Base-by-base conservation (phyloP, 305 asterid species). In the Ilex paraguariensis region DNA sequence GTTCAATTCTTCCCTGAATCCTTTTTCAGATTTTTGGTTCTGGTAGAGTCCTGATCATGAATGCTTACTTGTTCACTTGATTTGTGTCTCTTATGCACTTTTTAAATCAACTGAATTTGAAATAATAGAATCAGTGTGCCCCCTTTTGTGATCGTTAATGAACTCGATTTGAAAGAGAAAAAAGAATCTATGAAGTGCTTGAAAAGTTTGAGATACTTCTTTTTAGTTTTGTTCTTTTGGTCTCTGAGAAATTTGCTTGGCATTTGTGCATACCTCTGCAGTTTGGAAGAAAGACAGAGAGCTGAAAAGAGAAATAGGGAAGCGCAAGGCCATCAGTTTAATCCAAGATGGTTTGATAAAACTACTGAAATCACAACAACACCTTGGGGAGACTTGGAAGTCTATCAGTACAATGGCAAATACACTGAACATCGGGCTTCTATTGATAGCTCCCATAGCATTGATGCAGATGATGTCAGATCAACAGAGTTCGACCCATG, bases 241-340 rank as follows among this genome's bases (percentile, higher is more conserved):
- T 52, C 4, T 17, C 42, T 36, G 9, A 36, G 42, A 21, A 21
- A 21, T 21, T 21, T 21, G 28, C 1, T 21, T 21, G 6, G 42
- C 9, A 8, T 36, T 36, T 36, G 42, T 36, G 42, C 42, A 36
- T 36, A 0, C 42, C 6, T 67, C 11, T 7, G 8, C 66, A 67
- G 77, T 39, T 62, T 73, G 62, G 77, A 73, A 66, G 70, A 73
- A 66, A 56, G 58, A 66, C 77, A 73, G 59, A 58, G 70, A 9
- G 64, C 61, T 0, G 73, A 67, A 33, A 67, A 73, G 70, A 68
- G 70, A 63, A 62, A 40, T 6, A 65, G 77, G 17, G 77, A 67
- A 58, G 61, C 46, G 6, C 59, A 63, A 1, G 64, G 64, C 2
- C 64, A 73, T 10, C 56, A 63, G 46, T 67, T 54, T 48, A 73